Conservation (phyloP, 78 protist genomes). For the Cyanophora paradoxa region DNA sequence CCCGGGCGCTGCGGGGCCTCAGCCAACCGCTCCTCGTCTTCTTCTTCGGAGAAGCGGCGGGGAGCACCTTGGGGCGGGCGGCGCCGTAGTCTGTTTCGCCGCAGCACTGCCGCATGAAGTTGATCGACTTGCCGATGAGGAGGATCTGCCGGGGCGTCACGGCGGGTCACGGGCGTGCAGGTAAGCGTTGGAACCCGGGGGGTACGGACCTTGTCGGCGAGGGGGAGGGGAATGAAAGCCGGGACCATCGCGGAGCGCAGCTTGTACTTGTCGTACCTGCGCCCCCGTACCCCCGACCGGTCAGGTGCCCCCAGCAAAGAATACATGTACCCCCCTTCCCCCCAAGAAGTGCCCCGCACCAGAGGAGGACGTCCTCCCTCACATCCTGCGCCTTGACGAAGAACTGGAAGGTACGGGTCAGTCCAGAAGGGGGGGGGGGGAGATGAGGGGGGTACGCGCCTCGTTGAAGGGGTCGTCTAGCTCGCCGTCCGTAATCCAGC, state of each 20-base stretch:
- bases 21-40: too few species aligned
- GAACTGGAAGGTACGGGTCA: background rate
- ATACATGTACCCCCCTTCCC: background rate
- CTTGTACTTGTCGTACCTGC: background rate
- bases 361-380: too few species aligned
- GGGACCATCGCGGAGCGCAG: slow-evolving; percentile 14
- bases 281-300: background rate
- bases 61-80: too few species aligned
- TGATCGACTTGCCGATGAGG: slow-evolving; percentile 58
- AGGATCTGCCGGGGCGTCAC: too few species aligned
- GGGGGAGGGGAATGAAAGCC: background rate
- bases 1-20: too few species aligned
- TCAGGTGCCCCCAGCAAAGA: background rate
- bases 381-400: background rate
- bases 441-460: background rate
- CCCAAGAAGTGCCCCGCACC: too few species aligned
- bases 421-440: too few species aligned
- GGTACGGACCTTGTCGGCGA: background rate
- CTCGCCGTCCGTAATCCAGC: slow-evolving; percentile 17
- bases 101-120: slow-evolving; percentile 60
- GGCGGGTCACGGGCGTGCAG: too few species aligned
- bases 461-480: slow-evolving; percentile 15
- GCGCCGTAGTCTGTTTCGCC: slow-evolving; percentile 9
- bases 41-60: background rate
- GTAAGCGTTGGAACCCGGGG: too few species aligned